A percentile compares a stretch with the other conserved stretches of the same genome.
Evolutionary conservation across 2,329 filamentous ascomycete species (phyloP).

Genomic region (Pyrenochaeta sp.): DNA sequence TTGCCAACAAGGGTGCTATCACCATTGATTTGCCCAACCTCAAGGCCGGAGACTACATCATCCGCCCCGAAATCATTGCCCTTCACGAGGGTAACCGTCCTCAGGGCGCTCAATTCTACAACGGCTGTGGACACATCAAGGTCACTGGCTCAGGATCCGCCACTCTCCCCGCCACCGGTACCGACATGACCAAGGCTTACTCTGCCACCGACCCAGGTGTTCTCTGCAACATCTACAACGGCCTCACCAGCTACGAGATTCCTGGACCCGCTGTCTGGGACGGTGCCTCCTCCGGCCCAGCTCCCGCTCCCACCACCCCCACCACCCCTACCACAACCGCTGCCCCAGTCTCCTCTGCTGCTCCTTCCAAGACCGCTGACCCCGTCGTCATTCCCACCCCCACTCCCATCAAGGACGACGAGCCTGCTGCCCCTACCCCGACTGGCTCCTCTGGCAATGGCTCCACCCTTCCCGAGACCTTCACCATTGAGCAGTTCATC

Average conservation of each 20-base stretch:
- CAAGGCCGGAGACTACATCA: conserved; percentile 49
- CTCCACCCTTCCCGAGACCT: conserved; percentile 34
- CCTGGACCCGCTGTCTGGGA: conserved; percentile 50
- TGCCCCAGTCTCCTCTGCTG: conserved; percentile 10
- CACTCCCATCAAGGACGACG: conserved; percentile 5
- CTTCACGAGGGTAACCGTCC: conserved; percentile 48
- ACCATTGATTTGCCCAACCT: conserved; percentile 49
- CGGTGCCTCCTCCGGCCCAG: conserved; percentile 25
- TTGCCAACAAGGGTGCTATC: conserved; percentile 49
- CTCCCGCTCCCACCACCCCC: conserved; percentile 18
- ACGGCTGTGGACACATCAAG: conserved; percentile 52
- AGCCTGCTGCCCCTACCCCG: conserved; percentile 13
- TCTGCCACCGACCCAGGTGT: conserved; percentile 49
- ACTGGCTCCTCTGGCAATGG: conserved; percentile 20
- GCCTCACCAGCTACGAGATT: conserved; percentile 44
- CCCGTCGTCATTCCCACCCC: conserved; percentile 13
- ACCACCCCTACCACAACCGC: conserved; percentile 7
- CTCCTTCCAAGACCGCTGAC: conserved; percentile 13
- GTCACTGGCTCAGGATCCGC: conserved; percentile 39
- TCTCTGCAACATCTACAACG: conserved; percentile 50
- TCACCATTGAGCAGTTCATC: conserved; percentile 40
- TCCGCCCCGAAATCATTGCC: conserved; percentile 54
- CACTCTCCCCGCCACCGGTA: conserved; percentile 42
- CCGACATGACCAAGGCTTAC: conserved; percentile 57
- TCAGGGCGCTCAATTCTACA: conserved; percentile 53